Percentiles rank a stretch among this genome's conserved stretches.
Evolutionary conservation across 1,284 basidiomycete genomes (phyloP).

Genomic region (Chiua sp.): DNA sequence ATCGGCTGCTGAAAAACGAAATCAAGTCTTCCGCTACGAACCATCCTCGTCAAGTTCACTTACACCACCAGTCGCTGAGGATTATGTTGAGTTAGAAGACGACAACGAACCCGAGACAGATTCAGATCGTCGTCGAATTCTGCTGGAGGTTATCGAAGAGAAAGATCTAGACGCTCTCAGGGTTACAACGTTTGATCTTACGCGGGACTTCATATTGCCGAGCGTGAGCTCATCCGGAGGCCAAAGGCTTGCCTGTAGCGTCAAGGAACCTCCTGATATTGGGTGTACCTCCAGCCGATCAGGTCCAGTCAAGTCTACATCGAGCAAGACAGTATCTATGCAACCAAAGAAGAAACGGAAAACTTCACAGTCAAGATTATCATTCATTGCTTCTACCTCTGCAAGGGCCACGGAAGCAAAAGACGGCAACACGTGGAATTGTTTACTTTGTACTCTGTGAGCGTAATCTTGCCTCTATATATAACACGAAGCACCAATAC

Average conservation of each 20-base stretch:
- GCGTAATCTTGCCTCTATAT: background rate
- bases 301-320: background rate
- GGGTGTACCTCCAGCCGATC: background rate
- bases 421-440: constrained; percentile 22
- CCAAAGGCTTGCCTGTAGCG: background rate
- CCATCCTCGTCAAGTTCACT: constrained; percentile 9
- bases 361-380: constrained; percentile 11
- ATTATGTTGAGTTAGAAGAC: constrained; percentile 19
- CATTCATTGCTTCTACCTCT: background rate
- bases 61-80: background rate
- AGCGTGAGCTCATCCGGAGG: constrained; percentile 3
- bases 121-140: constrained; percentile 21
- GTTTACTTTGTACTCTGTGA: constrained; percentile 33
- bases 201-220: constrained; percentile 27
- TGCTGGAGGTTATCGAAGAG: constrained; percentile 28
- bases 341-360: constrained; percentile 27
- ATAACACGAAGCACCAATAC: constrained; percentile 3
- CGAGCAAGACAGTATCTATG: constrained; percentile 1
- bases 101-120: constrained; percentile 24
- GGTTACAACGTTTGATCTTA: constrained; percentile 15
- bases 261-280: background rate
- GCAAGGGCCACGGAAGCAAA: background rate
- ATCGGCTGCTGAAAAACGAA: constrained; percentile 67
- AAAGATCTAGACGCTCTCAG: constrained; percentile 33
- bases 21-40: constrained; percentile 47